Percentiles rank a stretch among this genome's conserved stretches.
These are phyloP conservation scores for Inonotus hispidus DNA, from an alignment of 1,284 basidiomycete genomes.

Conservation along the genomic window DNA sequence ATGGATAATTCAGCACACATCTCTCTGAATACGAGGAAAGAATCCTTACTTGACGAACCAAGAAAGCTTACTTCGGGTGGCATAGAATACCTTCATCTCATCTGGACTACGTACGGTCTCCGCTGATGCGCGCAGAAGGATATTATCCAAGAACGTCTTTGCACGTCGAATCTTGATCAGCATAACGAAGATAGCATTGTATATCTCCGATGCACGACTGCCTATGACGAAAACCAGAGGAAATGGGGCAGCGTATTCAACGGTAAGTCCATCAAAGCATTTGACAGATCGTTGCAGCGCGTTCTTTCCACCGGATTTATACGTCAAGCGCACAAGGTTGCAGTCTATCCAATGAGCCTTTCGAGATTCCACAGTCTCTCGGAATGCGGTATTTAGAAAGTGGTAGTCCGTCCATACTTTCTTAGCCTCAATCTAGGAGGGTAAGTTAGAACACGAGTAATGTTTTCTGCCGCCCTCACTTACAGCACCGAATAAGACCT, in stretches of 20 bases:
- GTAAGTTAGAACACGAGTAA: not conserved
- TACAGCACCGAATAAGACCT: slow-evolving; percentile 69
- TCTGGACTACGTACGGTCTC: slow-evolving; percentile 31
- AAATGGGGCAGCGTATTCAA: slow-evolving; percentile 79
- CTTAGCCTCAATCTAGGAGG: slow-evolving; percentile 58
- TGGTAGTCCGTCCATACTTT: slow-evolving; percentile 81
- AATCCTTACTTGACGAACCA: slow-evolving; percentile 81
- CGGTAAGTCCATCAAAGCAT: slow-evolving; percentile 57
- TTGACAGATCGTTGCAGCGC: slow-evolving; percentile 46
- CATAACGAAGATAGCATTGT: slow-evolving; percentile 72
- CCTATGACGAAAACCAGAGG: slow-evolving; percentile 78
- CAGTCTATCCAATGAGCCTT: slow-evolving; percentile 58
- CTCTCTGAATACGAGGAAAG: slow-evolving; percentile 8
- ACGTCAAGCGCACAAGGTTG: slow-evolving; percentile 69
- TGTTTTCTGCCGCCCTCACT: slow-evolving; percentile 18
- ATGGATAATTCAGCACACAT: slow-evolving; percentile 3
- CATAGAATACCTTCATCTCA: slow-evolving; percentile 64
- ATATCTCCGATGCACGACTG: slow-evolving; percentile 50
- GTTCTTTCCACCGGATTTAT: slow-evolving; percentile 42
- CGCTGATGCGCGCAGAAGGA: slow-evolving; percentile 47
- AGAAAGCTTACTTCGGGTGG: slow-evolving; percentile 64
- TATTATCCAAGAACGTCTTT: slow-evolving; percentile 63
- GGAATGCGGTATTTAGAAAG: slow-evolving; percentile 73
- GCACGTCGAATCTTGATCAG: slow-evolving; percentile 71
- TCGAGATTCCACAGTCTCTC: slow-evolving; percentile 54